A percentile compares a stretch with the other conserved stretches of the same genome.
phyloP scores from a whole-genome alignment of 768 basidiomycete genomes.

The Collybiopsis confluens region DNA sequence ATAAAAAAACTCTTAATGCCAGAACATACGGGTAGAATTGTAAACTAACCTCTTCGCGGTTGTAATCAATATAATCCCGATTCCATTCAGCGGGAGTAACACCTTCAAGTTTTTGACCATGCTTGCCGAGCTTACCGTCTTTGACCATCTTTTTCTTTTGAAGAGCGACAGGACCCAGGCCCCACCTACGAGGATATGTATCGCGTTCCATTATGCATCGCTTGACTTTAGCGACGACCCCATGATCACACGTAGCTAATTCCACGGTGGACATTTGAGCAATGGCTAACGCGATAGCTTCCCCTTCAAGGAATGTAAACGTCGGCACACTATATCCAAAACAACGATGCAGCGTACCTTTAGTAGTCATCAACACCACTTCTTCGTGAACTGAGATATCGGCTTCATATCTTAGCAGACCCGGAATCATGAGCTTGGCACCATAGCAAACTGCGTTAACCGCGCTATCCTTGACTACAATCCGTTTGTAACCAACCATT shows the following conservation, averaged over 20 bases:
- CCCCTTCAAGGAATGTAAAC: constrained; percentile 47
- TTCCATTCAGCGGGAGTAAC: constrained; percentile 91
- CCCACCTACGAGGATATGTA: constrained; percentile 97
- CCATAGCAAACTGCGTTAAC: constrained; percentile 99
- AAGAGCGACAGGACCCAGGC: constrained; percentile 92
- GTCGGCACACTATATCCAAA: neutral
- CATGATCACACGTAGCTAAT: constrained; percentile 96
- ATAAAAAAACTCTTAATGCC: constrained; percentile 8
- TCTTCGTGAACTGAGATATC: constrained; percentile 95
- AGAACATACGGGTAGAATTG: neutral
- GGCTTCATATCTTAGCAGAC: constrained; percentile 91
- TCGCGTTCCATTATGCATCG: constrained; percentile 99
- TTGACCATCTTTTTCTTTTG: constrained; percentile 99
- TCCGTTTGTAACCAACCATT: constrained; percentile 93
- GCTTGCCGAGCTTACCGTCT: constrained; percentile 95
- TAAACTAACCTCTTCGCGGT: constrained; percentile 48
- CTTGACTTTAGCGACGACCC: constrained; percentile 98
- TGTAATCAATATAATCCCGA: constrained; percentile 91
- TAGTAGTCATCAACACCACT: constrained; percentile 97
- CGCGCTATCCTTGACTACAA: constrained; percentile 98
- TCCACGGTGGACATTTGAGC: constrained; percentile 99
- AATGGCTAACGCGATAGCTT: constrained; percentile 91
- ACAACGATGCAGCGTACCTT: constrained; percentile 47
- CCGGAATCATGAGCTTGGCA: constrained; percentile 99
- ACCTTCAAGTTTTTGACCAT: constrained; percentile 84